A percentile compares a stretch with the other conserved stretches of the same genome.
Conservation (phyloP, 2,329 filamentous ascomycete genomes). For the Scleromitrula shiraiana region DNA sequence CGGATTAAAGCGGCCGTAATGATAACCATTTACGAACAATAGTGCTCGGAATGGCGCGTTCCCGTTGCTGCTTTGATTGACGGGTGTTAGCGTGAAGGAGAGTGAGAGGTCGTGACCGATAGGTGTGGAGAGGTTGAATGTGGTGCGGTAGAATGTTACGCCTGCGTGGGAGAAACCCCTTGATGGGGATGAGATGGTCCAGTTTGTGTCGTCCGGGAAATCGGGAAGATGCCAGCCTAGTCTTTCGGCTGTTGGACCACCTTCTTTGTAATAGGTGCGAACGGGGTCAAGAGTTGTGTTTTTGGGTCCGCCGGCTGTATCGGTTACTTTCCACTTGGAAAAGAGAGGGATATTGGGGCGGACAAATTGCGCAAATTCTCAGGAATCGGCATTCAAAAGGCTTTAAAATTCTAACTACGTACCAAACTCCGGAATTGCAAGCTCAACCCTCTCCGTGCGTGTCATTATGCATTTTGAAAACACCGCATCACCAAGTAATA, state of each 20-base stretch:
- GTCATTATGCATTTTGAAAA: too few species aligned
- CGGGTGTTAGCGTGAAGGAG: background rate
- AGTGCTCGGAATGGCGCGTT: too few species aligned
- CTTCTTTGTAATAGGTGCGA: conserved; percentile 33
- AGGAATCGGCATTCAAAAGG: too few species aligned
- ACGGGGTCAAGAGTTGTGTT: background rate
- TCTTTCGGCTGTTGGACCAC: conserved; percentile 48
- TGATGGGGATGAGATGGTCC: background rate
- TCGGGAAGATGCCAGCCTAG: conserved; percentile 50
- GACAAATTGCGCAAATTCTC: too few species aligned
- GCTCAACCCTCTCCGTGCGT: too few species aligned
- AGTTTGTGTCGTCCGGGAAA: conserved; percentile 38
- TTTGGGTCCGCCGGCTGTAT: background rate
- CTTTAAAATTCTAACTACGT: too few species aligned
- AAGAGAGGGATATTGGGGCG: too few species aligned
- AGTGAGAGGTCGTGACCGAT: background rate
- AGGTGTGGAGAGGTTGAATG: background rate
- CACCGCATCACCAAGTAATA: too few species aligned
- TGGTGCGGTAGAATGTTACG: background rate
- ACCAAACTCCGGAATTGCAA: too few species aligned
- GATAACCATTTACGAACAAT: background rate
- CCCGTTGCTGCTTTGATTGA: background rate
- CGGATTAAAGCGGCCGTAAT: background rate
- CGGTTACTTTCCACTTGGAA: background rate
- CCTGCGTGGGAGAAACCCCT: background rate